phyloP scores from a whole-genome alignment of 257 asterid species.

The Datura wrightii region DNA sequence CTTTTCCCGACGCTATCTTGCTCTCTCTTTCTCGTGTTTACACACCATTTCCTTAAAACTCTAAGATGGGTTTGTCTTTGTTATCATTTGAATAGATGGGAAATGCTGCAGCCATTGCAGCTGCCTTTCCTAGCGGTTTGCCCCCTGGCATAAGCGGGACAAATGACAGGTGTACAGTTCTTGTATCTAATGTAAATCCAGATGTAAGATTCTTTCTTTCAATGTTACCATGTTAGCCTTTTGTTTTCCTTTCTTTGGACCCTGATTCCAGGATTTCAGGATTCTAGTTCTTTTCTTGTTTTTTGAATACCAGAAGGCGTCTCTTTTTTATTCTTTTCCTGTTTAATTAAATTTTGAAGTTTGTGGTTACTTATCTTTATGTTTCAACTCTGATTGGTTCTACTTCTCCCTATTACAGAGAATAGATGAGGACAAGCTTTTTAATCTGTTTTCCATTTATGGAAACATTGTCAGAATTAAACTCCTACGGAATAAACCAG shows the following conservation, averaged over 20 bases:
- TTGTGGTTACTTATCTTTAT: neutral
- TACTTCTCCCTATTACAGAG: conserved; percentile 52
- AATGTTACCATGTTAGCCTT: neutral
- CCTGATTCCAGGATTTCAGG: neutral
- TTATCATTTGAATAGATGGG: conserved; percentile 58
- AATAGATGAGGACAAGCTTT: conserved; percentile 92
- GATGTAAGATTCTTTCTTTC: conserved; percentile 64
- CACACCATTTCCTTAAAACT: neutral
- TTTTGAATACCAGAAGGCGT: neutral
- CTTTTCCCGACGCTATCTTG: neutral
- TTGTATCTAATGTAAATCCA: conserved; percentile 83
- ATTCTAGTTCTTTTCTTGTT: neutral
- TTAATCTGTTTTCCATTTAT: conserved; percentile 88
- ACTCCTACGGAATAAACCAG: conserved; percentile 92
- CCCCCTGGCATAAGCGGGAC: conserved; percentile 94
- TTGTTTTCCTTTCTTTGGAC: neutral
- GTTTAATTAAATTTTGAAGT: neutral
- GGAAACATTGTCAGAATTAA: conserved; percentile 93
- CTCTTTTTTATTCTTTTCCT: neutral
- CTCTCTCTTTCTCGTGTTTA: neutral
- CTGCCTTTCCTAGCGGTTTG: conserved; percentile 96
- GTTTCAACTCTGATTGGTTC: neutral
- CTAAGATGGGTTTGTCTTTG: conserved; percentile 21
- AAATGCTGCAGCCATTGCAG: conserved; percentile 91
- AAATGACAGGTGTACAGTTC: conserved; percentile 92